Evolutionary conservation across 1,139 yeast species (phyloP).

Genomic region (Yamadazyma kanchanaburiensis): DNA sequence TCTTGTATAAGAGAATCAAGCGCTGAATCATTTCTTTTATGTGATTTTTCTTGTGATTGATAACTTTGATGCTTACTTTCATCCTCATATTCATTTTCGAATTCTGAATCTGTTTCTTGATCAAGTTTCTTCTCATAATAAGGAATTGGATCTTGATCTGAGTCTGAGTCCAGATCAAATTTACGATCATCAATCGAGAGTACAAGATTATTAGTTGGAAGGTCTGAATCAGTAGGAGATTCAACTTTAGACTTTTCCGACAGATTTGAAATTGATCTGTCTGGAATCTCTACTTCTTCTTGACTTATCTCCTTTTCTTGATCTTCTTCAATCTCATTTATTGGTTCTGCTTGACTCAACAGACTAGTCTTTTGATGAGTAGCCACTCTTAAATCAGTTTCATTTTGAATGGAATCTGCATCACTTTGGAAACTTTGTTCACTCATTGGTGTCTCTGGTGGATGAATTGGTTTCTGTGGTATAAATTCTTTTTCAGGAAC

Average conservation of each 20-base stretch:
- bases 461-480: constrained; percentile 14
- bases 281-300: constrained; percentile 4
- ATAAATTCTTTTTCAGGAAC: neutral
- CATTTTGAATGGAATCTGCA: constrained; percentile 36
- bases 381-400: constrained; percentile 22
- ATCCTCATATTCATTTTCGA: constrained; percentile 2
- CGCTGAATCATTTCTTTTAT: neutral
- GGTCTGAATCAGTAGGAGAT: neutral
- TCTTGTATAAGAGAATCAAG: constrained; percentile 37
- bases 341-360: neutral
- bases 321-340: constrained; percentile 1
- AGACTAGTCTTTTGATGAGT: constrained; percentile 1
- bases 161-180: constrained; percentile 4
- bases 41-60: neutral
- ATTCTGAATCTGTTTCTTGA: constrained; percentile 2
- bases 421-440: constrained; percentile 36
- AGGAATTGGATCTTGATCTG: constrained; percentile 14
- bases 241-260: neutral
- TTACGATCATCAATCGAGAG: constrained; percentile 14
- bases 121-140: constrained; percentile 12
- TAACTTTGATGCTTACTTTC: neutral
- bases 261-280: neutral
- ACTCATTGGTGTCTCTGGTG: constrained; percentile 31
- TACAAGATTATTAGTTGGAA: constrained; percentile 7
- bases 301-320: constrained; percentile 3